Percentiles rank a stretch among this genome's conserved stretches.
Evolutionary conservation across 345 rosid species (phyloP).

Genomic region (Citrus trifoliata): DNA sequence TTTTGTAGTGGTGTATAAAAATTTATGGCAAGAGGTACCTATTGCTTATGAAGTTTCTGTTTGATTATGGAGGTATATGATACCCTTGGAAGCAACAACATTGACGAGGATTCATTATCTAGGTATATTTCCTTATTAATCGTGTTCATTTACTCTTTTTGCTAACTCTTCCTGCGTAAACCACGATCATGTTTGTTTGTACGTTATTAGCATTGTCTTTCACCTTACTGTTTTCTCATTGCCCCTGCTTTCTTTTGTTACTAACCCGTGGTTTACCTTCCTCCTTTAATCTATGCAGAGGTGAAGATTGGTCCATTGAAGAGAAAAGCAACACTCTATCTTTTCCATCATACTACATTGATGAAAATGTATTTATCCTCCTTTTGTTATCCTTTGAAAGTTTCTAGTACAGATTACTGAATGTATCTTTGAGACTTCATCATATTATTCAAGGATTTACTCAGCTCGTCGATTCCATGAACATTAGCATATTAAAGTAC

Average conservation of each 20-base stretch:
- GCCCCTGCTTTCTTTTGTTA: neutral
- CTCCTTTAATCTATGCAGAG: constrained; percentile 58
- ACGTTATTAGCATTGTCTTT: neutral
- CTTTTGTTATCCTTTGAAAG: constrained; percentile 15
- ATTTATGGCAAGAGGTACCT: constrained; percentile 13
- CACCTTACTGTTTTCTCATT: neutral
- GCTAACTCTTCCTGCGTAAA: neutral
- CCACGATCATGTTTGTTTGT: too few relatives aligned
- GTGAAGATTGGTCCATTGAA: constrained; percentile 77
- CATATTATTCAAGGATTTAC: constrained; percentile 4
- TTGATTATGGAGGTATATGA: constrained; percentile 76
- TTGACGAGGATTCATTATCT: constrained; percentile 63
- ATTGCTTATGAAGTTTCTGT: constrained; percentile 20
- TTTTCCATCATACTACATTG: constrained; percentile 90
- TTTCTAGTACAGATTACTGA: constrained; percentile 9
- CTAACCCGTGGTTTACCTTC: constrained; percentile 7
- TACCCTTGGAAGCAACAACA: constrained; percentile 69
- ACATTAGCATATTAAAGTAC: neutral
- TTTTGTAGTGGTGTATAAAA: constrained; percentile 16
- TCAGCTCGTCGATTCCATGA: neutral
- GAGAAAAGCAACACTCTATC: constrained; percentile 67
- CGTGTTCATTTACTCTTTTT: neutral
- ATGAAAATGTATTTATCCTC: constrained; percentile 79
- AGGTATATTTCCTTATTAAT: constrained; percentile 39
- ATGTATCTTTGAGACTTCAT: constrained; percentile 4